Evolutionary conservation across 2,329 filamentous ascomycete species (phyloP), one percentile per base, ranked within the genome.

Genomic region (Fusarium duplospermum): DNA sequence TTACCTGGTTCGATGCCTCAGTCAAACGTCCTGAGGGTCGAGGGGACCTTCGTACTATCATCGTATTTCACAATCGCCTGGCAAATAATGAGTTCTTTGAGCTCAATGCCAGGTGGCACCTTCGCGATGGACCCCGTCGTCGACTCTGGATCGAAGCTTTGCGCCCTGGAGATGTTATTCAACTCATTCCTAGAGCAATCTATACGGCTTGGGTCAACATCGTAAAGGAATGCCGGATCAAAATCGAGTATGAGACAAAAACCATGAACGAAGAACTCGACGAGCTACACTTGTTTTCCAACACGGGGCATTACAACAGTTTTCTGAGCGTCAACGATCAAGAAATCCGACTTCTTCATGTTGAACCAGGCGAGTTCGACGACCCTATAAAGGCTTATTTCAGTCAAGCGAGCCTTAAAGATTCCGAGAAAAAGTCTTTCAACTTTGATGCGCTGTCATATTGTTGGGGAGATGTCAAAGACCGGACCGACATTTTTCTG

Each of bases 201-300:
- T 76, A 76, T 3, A 60, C 62, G 9, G 73, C 67, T 11, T 75
- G 70, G 73, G 71, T 75, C 2, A 75, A 75, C 0, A 76, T 74
- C 2, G 54, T 75, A 6, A 54, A 74, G 1, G 58, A 74, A 16
- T 66, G 63, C 0, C 58, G 63, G 1, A 69, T 75, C 11, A 69
- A 64, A 3, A 76, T 75, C 9, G 71, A 76, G 0, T 76, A 74
- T 9, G 67, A 74, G 33, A 38, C 63, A 0, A 58, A 42, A 0
- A 61, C 71, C 0, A 1, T 54, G 1, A 9, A 52, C 0, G 56
- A 66, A 2, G 27, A 36, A 0, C 20, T 69, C 2, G n/a, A 64
- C 0, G 27, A 31, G 0, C 24, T 71, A 0, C 16, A 57, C 0
- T 14, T 60, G 1, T n/a, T n/a, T 1, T 66, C 70, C 0, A 75